Evolutionary conservation across 2,329 filamentous ascomycete genomes (phyloP).

Genomic region (Chaetomium sp.): DNA sequence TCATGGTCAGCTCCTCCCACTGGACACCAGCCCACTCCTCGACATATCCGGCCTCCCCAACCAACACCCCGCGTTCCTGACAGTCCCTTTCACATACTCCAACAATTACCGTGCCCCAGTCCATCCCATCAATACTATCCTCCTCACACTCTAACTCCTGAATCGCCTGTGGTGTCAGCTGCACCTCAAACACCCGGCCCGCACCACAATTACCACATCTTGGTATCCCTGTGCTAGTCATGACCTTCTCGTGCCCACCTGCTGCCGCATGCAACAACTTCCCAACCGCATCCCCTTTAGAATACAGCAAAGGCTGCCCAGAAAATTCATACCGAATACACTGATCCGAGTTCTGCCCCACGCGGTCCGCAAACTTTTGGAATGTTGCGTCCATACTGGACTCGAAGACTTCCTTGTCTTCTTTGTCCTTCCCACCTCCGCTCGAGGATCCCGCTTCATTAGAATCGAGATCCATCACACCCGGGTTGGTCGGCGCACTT

Average conservation of each 20-base stretch:
- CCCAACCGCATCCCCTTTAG: constrained; percentile 67
- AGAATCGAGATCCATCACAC: constrained; percentile 43
- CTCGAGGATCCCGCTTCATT: constrained; percentile 20
- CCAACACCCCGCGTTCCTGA: constrained; percentile 48
- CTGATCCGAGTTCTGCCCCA: constrained; percentile 76
- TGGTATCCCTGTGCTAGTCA: constrained; percentile 50
- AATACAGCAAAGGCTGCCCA: constrained; percentile 72
- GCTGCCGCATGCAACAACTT: constrained; percentile 44
- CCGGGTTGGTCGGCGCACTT: constrained; percentile 41
- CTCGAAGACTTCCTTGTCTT: constrained; percentile 68
- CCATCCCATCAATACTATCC: constrained; percentile 76
- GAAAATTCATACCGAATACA: constrained; percentile 74
- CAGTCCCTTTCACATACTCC: constrained; percentile 81
- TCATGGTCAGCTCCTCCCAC: constrained; percentile 70
- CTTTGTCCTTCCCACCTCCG: constrained; percentile 36
- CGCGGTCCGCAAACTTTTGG: constrained; percentile 70
- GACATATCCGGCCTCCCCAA: constrained; percentile 66
- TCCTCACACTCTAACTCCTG: constrained; percentile 77
- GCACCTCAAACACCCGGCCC: constrained; percentile 78
- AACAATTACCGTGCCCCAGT: constrained; percentile 91
- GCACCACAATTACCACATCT: constrained; percentile 70
- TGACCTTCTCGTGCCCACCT: constrained; percentile 19
- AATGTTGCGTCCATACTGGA: constrained; percentile 69
- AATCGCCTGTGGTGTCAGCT: constrained; percentile 87
- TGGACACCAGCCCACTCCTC: constrained; percentile 99